A percentile compares a stretch with the other conserved stretches of the same genome.
Conservation (phyloP, 2,329 filamentous ascomycete genomes). For the Alternaria arborescens region DNA sequence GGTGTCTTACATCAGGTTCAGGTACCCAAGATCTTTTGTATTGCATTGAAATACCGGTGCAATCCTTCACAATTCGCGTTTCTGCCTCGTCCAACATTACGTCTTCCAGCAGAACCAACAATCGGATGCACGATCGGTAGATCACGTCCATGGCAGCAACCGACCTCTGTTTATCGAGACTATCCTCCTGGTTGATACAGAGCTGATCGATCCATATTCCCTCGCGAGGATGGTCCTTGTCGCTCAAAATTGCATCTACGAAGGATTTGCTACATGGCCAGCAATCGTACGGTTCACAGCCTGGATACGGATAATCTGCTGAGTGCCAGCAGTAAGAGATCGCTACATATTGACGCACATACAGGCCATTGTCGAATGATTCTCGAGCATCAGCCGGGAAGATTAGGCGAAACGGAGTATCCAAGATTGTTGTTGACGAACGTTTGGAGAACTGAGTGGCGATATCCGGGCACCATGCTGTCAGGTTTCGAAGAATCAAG, state of each 20-base stretch:
- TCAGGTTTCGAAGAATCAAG: conserved; percentile 13
- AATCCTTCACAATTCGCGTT: conserved; percentile 6
- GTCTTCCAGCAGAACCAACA: conserved; percentile 25
- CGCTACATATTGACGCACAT: conserved; percentile 26
- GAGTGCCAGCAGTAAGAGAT: conserved; percentile 31
- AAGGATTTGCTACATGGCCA: conserved; percentile 29
- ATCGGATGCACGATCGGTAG: conserved; percentile 24
- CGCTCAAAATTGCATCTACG: conserved; percentile 25
- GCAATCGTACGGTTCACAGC: conserved; percentile 14
- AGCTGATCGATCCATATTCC: conserved; percentile 33
- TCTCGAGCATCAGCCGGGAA: conserved; percentile 11
- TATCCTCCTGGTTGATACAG: conserved; percentile 22
- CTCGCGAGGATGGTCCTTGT: conserved; percentile 22
- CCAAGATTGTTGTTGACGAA: conserved; percentile 15
- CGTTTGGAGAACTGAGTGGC: conserved; percentile 14
- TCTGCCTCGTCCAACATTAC: conserved; percentile 20
- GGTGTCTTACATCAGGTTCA: background rate
- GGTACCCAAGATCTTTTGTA: background rate
- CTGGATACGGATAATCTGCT: conserved; percentile 12
- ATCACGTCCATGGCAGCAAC: conserved; percentile 32
- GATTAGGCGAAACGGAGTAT: conserved; percentile 27
- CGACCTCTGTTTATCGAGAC: conserved; percentile 18
- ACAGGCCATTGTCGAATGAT: conserved; percentile 19
- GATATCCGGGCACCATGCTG: conserved; percentile 13
- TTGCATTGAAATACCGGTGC: background rate